A percentile compares a stretch with the other conserved stretches of the same genome.
Conservation (phyloP, 495 filamentous ascomycete genomes). For the Cercophora scortea region DNA sequence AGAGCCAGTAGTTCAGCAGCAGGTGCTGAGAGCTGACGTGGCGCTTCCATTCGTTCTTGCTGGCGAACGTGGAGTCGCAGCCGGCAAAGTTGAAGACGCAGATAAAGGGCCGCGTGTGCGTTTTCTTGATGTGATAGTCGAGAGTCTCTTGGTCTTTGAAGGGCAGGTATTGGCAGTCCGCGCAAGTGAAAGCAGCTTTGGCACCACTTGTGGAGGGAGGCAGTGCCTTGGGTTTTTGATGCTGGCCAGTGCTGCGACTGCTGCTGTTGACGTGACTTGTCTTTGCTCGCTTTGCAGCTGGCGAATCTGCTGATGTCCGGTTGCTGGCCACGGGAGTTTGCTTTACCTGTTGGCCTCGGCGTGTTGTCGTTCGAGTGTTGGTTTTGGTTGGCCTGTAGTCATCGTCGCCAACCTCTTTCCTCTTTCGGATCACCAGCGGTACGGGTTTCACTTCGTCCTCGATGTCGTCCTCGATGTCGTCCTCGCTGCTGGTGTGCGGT, state of each 20-base stretch:
- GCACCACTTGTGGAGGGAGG: neutral
- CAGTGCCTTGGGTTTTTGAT: neutral
- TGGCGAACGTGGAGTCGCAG: slow-evolving; percentile 66
- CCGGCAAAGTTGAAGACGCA: slow-evolving; percentile 76
- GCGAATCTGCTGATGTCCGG: neutral
- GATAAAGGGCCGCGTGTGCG: slow-evolving; percentile 57
- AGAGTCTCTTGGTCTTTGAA: slow-evolving; percentile 33
- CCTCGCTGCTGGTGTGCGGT: slow-evolving; percentile 8
- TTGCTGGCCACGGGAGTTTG: neutral
- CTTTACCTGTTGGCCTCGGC: neutral
- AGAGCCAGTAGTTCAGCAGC: slow-evolving; percentile 70
- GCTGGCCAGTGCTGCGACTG: neutral
- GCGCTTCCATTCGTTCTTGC: slow-evolving; percentile 92
- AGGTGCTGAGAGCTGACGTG: slow-evolving; percentile 81
- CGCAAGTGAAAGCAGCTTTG: slow-evolving; percentile 7
- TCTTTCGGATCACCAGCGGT: slow-evolving; percentile 13
- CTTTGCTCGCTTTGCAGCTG: neutral
- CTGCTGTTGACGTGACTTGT: neutral
- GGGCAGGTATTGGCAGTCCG: slow-evolving; percentile 14
- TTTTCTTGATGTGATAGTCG: slow-evolving; percentile 42
- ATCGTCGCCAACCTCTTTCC: slow-evolving; percentile 6
- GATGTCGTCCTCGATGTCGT: slow-evolving; percentile 13
- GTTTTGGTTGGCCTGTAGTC: slow-evolving; percentile 13
- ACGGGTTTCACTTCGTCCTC: neutral
- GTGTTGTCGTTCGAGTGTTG: neutral